phyloP scores from a whole-genome alignment of 768 basidiomycete species.

The Panaeolus cyanescens region DNA sequence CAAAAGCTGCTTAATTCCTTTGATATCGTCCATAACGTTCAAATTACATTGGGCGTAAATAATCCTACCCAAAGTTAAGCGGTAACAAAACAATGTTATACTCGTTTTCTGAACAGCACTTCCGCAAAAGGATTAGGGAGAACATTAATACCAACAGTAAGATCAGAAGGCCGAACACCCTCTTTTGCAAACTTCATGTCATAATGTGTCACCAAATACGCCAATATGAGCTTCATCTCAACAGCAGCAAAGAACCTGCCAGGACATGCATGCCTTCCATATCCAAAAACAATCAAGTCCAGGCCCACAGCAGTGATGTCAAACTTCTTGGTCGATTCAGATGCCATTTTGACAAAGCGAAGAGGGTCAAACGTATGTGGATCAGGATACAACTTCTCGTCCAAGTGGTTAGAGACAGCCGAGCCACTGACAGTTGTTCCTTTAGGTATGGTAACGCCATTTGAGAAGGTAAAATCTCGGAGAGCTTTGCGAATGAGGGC shows the following conservation, averaged over 20 bases:
- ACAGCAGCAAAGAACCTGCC: conserved; percentile 22
- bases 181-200: conserved; percentile 22
- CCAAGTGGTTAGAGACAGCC: conserved; percentile 20
- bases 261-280: conserved; percentile 18
- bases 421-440: conserved; percentile 31
- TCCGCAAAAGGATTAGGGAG: background rate
- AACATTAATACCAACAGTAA: background rate
- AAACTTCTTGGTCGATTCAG: conserved; percentile 2
- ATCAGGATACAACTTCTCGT: conserved; percentile 12
- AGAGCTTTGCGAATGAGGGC: conserved; percentile 27
- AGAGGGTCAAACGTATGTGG: conserved; percentile 20
- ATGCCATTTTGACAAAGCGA: conserved; percentile 20
- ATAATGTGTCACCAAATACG: conserved; percentile 20
- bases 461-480: conserved; percentile 33
- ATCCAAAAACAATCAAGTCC: conserved; percentile 18
- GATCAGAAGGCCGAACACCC: conserved; percentile 12
- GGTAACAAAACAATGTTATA: no score
- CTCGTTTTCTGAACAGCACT: background rate
- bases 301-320: conserved; percentile 14
- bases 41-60: no score
- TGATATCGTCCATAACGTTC: no score
- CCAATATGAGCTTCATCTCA: conserved; percentile 23
- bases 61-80: no score
- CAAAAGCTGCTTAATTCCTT: no score
- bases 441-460: conserved; percentile 31